Base-by-base conservation (phyloP, 176 grass and related monocot genomes). In the Juncus effusus region DNA sequence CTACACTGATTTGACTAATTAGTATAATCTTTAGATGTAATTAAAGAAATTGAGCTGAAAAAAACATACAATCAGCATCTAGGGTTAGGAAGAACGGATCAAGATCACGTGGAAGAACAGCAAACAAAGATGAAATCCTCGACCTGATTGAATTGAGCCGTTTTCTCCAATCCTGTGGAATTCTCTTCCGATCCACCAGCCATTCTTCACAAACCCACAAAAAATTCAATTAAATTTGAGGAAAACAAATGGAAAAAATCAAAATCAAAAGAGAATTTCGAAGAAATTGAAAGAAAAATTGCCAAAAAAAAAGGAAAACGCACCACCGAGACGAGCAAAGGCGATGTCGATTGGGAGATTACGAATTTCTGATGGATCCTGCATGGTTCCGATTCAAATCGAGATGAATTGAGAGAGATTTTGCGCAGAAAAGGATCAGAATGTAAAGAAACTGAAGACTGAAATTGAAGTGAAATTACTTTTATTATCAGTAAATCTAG, bases 151-250 rank as follows among this genome's bases (percentile, higher is more conserved):
- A 40, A 64, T 51, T 77, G 35, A 91, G 64, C 51, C 84, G 81
- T 77, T 96, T 96, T 80, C 87, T 83, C 92, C 92, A 91, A 79
- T 96, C 92, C 36, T 84, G 82, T 36, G 92, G 87, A 42, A 96
- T 87, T 58, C 76, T 84, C 88, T 89, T 92, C 51, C 94, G 88
- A 82, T 93, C 94, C 63, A 97, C 94, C 63, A 97, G 76, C 94
- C 94, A 99, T 85, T 99, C 94, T 85, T 54, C 36, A 4, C 42
- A 35, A 42, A 54, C 19, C 15, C 36, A 13, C 14, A 60, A 63
- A 36, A 42, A 40, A 60, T 28, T 7, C 1, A 55, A 10, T 36
- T 54, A 13, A 63, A 10, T 3, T 40, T 10, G 7, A 11, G 45
- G 55, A 50, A 74, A 61, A 10, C 10, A 65, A 5, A 13, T 44